Conservation (phyloP, 495 filamentous ascomycete species). For the Trichoderma virens region DNA sequence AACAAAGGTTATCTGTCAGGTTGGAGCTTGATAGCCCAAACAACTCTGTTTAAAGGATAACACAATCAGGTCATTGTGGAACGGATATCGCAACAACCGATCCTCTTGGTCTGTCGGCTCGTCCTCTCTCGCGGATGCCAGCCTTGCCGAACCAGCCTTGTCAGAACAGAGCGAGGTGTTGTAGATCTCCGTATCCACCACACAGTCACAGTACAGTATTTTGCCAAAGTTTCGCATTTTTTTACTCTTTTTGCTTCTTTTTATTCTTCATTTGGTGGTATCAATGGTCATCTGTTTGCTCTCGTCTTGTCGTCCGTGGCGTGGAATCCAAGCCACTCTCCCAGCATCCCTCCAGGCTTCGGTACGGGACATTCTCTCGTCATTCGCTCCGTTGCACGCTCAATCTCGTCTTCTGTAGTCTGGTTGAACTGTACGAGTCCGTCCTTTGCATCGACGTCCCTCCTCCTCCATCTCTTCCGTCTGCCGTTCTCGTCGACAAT, state of each 20-base stretch:
- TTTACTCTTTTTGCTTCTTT: neutral
- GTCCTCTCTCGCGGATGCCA: neutral
- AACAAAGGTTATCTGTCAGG: too few relatives aligned
- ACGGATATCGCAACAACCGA: neutral
- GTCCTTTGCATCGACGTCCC: slow-evolving; percentile 27
- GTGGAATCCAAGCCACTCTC: slow-evolving; percentile 64
- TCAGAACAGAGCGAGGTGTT: neutral
- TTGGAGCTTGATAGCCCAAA: neutral
- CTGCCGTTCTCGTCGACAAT: slow-evolving; percentile 42
- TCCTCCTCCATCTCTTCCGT: slow-evolving; percentile 40
- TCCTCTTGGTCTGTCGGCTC: neutral
- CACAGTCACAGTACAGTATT: neutral
- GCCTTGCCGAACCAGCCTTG: neutral
- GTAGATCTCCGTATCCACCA: neutral
- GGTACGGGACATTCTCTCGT: slow-evolving; percentile 71
- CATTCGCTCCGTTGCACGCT: slow-evolving; percentile 14
- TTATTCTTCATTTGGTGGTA: slow-evolving; percentile 2
- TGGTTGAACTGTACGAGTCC: slow-evolving; percentile 28
- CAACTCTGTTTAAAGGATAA: neutral
- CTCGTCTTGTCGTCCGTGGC: slow-evolving; percentile 15
- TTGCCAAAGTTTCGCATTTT: neutral
- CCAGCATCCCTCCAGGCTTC: slow-evolving; percentile 69
- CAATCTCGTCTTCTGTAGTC: slow-evolving; percentile 14
- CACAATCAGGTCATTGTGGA: neutral
- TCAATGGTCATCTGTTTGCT: slow-evolving; percentile 6